A percentile compares a stretch with the other conserved stretches of the same genome.
Conservation (phyloP, 164 flowering plant species). For the Dillenia suffruticosa region DNA sequence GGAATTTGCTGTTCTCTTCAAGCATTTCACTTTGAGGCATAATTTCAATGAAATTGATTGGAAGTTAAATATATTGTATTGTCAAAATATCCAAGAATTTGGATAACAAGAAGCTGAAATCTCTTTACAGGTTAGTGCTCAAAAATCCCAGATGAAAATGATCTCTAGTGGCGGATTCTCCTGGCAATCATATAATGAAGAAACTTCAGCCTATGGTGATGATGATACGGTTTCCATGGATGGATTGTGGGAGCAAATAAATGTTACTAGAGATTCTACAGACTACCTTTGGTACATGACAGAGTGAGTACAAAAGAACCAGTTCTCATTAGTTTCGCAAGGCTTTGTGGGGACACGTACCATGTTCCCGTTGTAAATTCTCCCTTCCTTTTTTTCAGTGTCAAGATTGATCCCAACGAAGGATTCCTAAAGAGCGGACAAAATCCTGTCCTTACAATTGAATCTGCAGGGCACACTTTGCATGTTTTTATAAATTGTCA, state of each 20-base stretch:
- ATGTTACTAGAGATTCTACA: slow-evolving; percentile 61
- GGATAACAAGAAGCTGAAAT: slow-evolving; percentile 9
- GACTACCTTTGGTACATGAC: slow-evolving; percentile 94
- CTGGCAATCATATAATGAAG: slow-evolving; percentile 81
- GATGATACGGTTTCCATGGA: slow-evolving; percentile 30
- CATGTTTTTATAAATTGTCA: slow-evolving; percentile 80
- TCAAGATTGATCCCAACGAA: slow-evolving; percentile 53
- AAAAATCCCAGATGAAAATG: slow-evolving; percentile 45
- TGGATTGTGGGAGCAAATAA: slow-evolving; percentile 73
- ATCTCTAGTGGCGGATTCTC: slow-evolving; percentile 31
- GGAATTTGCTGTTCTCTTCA: background rate
- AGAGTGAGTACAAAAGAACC: slow-evolving; percentile 46
- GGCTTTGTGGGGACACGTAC: too few relatives aligned
- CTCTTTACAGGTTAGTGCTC: slow-evolving; percentile 48
- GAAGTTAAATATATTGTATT: background rate
- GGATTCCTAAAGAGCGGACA: slow-evolving; percentile 57
- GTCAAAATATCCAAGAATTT: background rate
- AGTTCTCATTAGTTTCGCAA: too few relatives aligned
- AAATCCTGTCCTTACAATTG: slow-evolving; percentile 55
- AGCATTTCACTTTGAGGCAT: background rate
- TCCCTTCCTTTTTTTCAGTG: slow-evolving; percentile 29
- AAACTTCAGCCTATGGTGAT: slow-evolving; percentile 39
- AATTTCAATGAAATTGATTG: background rate
- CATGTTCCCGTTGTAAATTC: too few relatives aligned
- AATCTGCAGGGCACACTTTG: slow-evolving; percentile 85